phyloP scores from a whole-genome alignment of 1,284 basidiomycete species.

The Volvariella volvacea region DNA sequence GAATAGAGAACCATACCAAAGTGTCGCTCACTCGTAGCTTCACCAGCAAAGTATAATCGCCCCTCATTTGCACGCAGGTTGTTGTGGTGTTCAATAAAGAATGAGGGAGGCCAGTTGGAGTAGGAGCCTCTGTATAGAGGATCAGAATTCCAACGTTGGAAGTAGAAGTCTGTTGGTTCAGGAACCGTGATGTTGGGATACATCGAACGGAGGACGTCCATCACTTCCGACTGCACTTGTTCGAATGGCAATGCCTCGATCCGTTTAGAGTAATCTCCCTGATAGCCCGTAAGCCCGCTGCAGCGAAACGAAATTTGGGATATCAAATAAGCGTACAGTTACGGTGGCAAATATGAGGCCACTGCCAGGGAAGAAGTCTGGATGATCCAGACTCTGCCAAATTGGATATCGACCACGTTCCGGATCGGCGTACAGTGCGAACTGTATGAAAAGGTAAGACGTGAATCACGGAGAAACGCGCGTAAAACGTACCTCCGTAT shows the following conservation, averaged over 20 bases:
- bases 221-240: constrained; percentile 44
- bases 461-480: background rate
- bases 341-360: constrained; percentile 61
- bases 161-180: constrained; percentile 46
- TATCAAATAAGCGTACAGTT: constrained; percentile 43
- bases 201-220: constrained; percentile 51
- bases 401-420: constrained; percentile 59
- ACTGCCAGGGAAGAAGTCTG: constrained; percentile 52
- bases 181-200: constrained; percentile 48
- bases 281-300: background rate
- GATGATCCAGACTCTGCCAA: constrained; percentile 63
- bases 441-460: constrained; percentile 26
- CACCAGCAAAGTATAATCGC: constrained; percentile 58
- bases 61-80: constrained; percentile 54
- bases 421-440: constrained; percentile 57
- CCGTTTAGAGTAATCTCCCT: constrained; percentile 43
- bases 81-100: constrained; percentile 43
- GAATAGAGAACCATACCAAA: constrained; percentile 21
- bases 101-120: constrained; percentile 62
- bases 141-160: constrained; percentile 50
- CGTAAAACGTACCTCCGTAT: constrained; percentile 43
- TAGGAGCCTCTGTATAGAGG: constrained; percentile 60
- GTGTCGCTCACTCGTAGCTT: constrained; percentile 52
- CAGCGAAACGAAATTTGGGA: too few species aligned
- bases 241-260: constrained; percentile 40